Percentiles rank a stretch among this genome's conserved stretches.
phyloP scores from a whole-genome alignment of 352 stramenopile species.

The Phytophthora idaei region DNA sequence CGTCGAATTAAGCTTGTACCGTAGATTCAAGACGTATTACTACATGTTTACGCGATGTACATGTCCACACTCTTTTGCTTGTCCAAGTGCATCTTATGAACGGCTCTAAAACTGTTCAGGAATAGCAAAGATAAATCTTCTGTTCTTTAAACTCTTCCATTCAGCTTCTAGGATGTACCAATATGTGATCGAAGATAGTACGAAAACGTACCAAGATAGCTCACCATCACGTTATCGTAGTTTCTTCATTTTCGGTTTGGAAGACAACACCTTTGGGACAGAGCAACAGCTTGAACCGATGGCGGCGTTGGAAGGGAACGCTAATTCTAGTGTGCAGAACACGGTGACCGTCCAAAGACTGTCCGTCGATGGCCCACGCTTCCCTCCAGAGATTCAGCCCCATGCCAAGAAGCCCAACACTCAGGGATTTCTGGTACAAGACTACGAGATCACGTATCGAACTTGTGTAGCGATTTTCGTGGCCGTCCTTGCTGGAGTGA shows the following conservation, averaged over 20 bases:
- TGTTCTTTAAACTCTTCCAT: too few relatives aligned
- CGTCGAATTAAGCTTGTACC: neutral
- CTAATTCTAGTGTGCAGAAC: neutral
- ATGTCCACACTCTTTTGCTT: too few relatives aligned
- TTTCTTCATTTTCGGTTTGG: too few relatives aligned
- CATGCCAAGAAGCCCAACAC: neutral
- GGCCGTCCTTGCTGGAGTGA: slow-evolving; percentile 17
- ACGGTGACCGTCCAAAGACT: slow-evolving; percentile 7
- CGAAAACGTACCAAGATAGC: neutral
- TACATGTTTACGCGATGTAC: too few relatives aligned
- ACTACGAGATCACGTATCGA: slow-evolving; percentile 35
- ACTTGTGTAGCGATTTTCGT: slow-evolving; percentile 30
- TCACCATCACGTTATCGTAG: neutral
- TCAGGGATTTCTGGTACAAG: slow-evolving; percentile 8
- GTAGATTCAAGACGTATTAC: too few relatives aligned
- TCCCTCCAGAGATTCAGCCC: slow-evolving; percentile 9
- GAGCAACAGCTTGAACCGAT: neutral
- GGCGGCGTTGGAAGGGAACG: slow-evolving; percentile 1
- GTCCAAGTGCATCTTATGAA: too few relatives aligned
- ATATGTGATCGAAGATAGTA: too few relatives aligned
- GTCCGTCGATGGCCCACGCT: slow-evolving; percentile 11
- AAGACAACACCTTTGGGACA: neutral
- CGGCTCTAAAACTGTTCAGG: too few relatives aligned
- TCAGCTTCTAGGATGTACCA: neutral
- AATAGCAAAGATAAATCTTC: too few relatives aligned